Conservation (phyloP, 83 land plant species). For the Thuja plicata region DNA sequence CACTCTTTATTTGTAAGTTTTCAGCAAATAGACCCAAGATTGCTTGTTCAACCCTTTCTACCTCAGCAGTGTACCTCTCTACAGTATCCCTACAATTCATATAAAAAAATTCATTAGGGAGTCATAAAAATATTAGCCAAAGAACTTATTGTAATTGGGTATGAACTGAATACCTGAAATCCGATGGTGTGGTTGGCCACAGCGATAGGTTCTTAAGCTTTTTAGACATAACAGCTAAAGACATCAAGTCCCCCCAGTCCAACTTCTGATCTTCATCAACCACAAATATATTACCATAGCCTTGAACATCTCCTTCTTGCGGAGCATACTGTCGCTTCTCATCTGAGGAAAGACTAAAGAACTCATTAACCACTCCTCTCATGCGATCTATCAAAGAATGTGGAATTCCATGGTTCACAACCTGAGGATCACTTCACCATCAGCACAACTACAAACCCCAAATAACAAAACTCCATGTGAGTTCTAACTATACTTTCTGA, state of each 20-base stretch:
- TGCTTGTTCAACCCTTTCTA: conserved; percentile 20
- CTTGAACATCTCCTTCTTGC: neutral
- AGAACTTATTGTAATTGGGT: too few species aligned
- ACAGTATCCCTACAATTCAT: conserved; percentile 41
- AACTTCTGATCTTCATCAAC: neutral
- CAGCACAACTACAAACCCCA: conserved; percentile 8
- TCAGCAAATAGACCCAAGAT: too few species aligned
- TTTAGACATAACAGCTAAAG: neutral
- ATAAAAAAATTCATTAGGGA: neutral
- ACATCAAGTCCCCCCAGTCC: conserved; percentile 45
- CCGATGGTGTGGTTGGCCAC: neutral
- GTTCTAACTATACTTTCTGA: too few species aligned
- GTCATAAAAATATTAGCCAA: neutral
- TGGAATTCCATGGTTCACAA: too few species aligned
- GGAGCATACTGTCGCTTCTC: conserved; percentile 2
- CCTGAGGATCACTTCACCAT: neutral
- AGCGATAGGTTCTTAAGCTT: neutral
- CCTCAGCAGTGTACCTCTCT: conserved; percentile 34
- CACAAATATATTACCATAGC: conserved; percentile 6
- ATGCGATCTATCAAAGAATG: conserved; percentile 14
- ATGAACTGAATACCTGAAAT: neutral
- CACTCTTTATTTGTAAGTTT: too few species aligned
- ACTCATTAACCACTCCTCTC: conserved; percentile 14
- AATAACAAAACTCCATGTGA: neutral
- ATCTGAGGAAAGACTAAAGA: conserved; percentile 14